Base-by-base conservation (phyloP, 2,329 filamentous ascomycete genomes). In the Beauveria sp. region DNA sequence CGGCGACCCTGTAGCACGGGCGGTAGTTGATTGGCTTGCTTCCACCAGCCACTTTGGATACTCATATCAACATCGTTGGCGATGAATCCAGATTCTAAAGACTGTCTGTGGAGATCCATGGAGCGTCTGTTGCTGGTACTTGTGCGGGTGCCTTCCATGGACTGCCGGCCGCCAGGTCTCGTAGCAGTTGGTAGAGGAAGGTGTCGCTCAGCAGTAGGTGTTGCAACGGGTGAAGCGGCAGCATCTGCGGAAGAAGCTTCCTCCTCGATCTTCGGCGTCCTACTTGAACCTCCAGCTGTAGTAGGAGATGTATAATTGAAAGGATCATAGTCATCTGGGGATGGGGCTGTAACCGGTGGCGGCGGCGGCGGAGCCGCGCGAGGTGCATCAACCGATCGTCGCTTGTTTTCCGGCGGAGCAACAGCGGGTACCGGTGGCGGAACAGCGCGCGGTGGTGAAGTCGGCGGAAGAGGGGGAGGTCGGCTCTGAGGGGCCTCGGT, bases 11-110 rank as follows among this genome's bases (percentile, higher is more conserved):
- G 90, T 63, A 98, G 84, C 2, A 85, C 83, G 0, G 93, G 92
- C 3, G 95, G 95, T 1, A 93, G 82, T 43, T 85, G 85, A 64
- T 90, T 90, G 12, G 88, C 81, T 69, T 93, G 86, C 43, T 88
- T 85, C 93, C 93, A 99, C 95, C 95, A 99, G 56, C 87, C 83
- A 20, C 86, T 89, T 55, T 82, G 81, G 50, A 83, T 79, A 14
- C 85, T 87, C 43, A 98, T 79, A 69, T 98, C 93, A 61, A 98
- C 76, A 63, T 98, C 93, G 61, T 87, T 87, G 46, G 95, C 95
- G 64, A 98, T 93, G 70, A 87, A 96, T 1, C 91, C 90, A 50
- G 88, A 86, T 66, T 93, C 90, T 72, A 86, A 82, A 6, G 87
- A 88, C 22, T 90, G 87, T 52, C 93, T 85, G 45, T 82, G 75